These are phyloP conservation scores for Polyporus tsugae DNA, from an alignment of 1,284 basidiomycete genomes.

Conservation along the genomic window DNA sequence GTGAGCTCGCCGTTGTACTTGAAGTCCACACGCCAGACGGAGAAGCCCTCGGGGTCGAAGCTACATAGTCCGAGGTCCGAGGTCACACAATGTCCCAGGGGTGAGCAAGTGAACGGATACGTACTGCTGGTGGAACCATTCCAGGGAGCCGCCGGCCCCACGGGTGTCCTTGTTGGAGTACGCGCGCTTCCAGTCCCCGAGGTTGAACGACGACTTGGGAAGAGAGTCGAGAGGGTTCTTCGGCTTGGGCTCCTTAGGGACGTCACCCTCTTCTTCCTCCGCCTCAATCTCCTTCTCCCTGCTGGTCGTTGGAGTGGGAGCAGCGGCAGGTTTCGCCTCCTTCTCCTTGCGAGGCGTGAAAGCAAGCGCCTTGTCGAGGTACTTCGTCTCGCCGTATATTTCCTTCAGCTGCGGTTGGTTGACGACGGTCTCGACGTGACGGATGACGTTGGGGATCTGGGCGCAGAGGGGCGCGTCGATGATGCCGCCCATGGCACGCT, in stretches of 20 bases:
- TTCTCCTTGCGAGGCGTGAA: slow-evolving; percentile 77
- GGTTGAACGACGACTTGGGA: slow-evolving; percentile 92
- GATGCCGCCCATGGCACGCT: slow-evolving; percentile 55
- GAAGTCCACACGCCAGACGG: slow-evolving; percentile 93
- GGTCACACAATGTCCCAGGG: neutral
- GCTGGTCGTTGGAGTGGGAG: slow-evolving; percentile 58
- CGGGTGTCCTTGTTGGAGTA: slow-evolving; percentile 98
- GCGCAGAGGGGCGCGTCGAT: slow-evolving; percentile 73
- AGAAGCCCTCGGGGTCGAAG: slow-evolving; percentile 93
- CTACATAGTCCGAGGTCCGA: slow-evolving; percentile 50
- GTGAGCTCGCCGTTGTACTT: slow-evolving; percentile 98
- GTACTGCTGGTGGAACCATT: slow-evolving; percentile 93
- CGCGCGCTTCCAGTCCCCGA: slow-evolving; percentile 97
- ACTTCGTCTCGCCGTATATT: slow-evolving; percentile 68
- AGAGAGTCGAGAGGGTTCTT: slow-evolving; percentile 96
- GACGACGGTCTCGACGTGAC: slow-evolving; percentile 85
- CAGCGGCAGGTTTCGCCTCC: slow-evolving; percentile 55
- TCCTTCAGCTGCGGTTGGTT: slow-evolving; percentile 82
- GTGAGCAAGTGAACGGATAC: slow-evolving; percentile 35
- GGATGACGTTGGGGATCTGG: slow-evolving; percentile 81
- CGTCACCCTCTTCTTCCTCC: slow-evolving; percentile 76
- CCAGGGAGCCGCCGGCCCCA: slow-evolving; percentile 73
- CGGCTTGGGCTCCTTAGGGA: slow-evolving; percentile 73
- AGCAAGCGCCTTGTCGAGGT: slow-evolving; percentile 77
- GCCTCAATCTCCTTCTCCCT: slow-evolving; percentile 68